Evolutionary conservation across 2,329 filamentous ascomycete species (phyloP).

Genomic region (Gaeumannomyces tritici): DNA sequence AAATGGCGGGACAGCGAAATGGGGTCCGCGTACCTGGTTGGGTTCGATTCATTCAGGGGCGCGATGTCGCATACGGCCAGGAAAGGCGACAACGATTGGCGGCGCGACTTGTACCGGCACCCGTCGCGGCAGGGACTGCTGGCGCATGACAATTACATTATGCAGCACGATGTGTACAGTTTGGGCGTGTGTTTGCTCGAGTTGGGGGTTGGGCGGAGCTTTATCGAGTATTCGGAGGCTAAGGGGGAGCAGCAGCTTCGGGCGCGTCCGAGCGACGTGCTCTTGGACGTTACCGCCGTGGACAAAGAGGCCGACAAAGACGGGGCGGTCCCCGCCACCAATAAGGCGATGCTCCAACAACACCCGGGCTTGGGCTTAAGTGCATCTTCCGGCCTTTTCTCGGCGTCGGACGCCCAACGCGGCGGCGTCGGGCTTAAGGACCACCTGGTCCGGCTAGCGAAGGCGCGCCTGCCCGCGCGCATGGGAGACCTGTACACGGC

Average conservation of each 20-base stretch:
- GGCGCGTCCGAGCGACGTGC: no score
- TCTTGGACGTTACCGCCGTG: no score
- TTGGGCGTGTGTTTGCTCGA: background rate
- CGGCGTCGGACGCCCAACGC: no score
- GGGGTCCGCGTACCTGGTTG: background rate
- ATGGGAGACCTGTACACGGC: background rate
- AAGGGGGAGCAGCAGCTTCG: no score
- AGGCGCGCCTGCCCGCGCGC: background rate
- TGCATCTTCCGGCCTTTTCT: no score
- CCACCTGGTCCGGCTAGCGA: background rate
- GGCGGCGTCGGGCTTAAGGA: background rate
- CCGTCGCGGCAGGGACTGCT: background rate
- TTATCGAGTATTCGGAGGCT: background rate
- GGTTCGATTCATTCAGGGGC: background rate
- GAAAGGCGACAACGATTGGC: background rate
- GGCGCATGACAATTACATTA: background rate
- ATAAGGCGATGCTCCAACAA: no score
- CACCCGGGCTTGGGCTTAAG: no score
- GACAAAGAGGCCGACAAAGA: no score
- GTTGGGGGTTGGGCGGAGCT: background rate
- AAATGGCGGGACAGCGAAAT: no score
- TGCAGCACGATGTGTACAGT: background rate
- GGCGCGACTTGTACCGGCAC: background rate
- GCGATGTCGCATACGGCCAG: background rate
- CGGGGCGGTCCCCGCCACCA: no score